Evolutionary conservation across 495 filamentous ascomycete species (phyloP), one percentile per base, ranked within the genome.

Genomic region (Peziza echinospora): DNA sequence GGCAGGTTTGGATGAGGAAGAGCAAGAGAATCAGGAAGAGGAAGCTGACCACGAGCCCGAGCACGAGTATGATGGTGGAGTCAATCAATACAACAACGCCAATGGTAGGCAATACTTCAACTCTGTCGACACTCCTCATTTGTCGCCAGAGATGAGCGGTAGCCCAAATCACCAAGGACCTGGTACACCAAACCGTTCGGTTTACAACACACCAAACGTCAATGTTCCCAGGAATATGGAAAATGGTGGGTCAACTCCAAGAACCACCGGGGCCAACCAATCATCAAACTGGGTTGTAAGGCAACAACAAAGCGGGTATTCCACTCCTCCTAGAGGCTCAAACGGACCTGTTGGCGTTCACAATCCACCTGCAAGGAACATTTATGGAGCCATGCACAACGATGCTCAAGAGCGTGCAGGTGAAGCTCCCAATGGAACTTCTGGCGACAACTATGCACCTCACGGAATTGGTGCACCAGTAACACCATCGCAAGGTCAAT

Each of bases 361-460:
- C 13, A 17, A 1, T 17, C 3, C 30, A 3, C 67, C 72, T 13
- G 74, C 82, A 0, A 84, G 82, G 62, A 89, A 77, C 53, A 66
- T 93, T 34, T 93, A 93, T 68, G 89, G 79, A 63, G 76, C 87
- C 41, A 86, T 93, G 61, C 86, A 77, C 56, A 84, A 87, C 60
- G 80, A 84, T 47, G 44, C 13, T 17, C 13, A 11, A 37, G 30
- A 37, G 4, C 30, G 30, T 37, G 13, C 30, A 37, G 30, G 13
- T 3, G 30, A 37, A 37, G 30, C 30, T 1, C 13, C 30, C 13
- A 37, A 37, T 37, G 30, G 30, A 17, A 37, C 2, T 21, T 17
- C 41, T 5, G 2, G n/a, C 10, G 21, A 43, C n/a, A 43, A 10
- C 10, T 23, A 21, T 22, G 41, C 10, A 3, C 41, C 11, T 1